These are phyloP conservation scores for Mycena galopus DNA, from an alignment of 768 basidiomycete genomes.

Conservation along the genomic window DNA sequence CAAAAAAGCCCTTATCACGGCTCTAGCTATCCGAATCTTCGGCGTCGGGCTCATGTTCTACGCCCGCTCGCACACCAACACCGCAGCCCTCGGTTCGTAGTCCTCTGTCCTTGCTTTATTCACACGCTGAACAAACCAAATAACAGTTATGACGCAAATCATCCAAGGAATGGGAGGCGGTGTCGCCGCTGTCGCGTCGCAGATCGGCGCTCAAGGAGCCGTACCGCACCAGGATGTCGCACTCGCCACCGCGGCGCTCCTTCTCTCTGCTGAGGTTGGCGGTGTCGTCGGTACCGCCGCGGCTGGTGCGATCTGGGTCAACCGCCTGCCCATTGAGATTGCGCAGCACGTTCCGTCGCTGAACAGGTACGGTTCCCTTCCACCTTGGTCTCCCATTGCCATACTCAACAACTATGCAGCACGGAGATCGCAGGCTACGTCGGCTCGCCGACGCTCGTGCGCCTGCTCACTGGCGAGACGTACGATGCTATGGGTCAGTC, in stretches of 20 bases:
- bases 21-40: constrained; percentile 56
- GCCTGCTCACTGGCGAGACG: constrained; percentile 52
- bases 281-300: constrained; percentile 60
- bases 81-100: constrained; percentile 46
- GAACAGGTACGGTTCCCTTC: constrained; percentile 23
- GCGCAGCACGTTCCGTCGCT: constrained; percentile 56
- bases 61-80: constrained; percentile 55
- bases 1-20: constrained; percentile 54
- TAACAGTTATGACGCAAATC: constrained; percentile 61
- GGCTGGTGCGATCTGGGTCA: constrained; percentile 63
- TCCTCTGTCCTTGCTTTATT: background rate
- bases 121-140: background rate
- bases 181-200: constrained; percentile 58
- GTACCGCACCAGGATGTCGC: constrained; percentile 66
- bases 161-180: constrained; percentile 73
- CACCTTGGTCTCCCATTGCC: no score
- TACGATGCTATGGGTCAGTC: constrained; percentile 58
- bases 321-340: constrained; percentile 65
- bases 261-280: constrained; percentile 64
- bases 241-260: constrained; percentile 61
- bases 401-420: constrained; percentile 5
- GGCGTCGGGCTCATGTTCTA: constrained; percentile 67
- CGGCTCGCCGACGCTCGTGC: constrained; percentile 59
- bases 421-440: constrained; percentile 45
- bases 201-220: constrained; percentile 62